A percentile compares a stretch with the other conserved stretches of the same genome.
Conservation (phyloP, 768 basidiomycete species). For the Phlegmacium glaucopus region DNA sequence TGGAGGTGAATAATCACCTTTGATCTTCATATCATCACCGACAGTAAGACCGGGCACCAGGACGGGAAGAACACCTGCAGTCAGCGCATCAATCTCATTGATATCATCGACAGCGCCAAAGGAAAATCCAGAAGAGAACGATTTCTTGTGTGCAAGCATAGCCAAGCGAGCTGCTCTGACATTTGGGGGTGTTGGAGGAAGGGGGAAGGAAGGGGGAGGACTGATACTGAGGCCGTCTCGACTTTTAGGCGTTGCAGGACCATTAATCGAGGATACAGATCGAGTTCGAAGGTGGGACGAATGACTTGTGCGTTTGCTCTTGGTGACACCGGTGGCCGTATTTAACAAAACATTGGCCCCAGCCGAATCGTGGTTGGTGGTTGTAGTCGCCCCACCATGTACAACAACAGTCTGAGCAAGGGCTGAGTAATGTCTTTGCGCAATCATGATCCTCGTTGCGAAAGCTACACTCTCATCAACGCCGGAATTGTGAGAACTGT, state of each 20-base stretch:
- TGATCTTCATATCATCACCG: slow-evolving; percentile 53
- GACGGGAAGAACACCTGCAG: slow-evolving; percentile 64
- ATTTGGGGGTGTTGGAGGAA: slow-evolving; percentile 74
- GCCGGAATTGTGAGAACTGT: slow-evolving; percentile 51
- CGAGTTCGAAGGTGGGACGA: slow-evolving; percentile 58
- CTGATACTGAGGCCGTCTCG: slow-evolving; percentile 37
- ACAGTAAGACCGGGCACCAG: slow-evolving; percentile 65
- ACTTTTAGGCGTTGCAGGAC: slow-evolving; percentile 34
- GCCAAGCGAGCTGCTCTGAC: slow-evolving; percentile 56
- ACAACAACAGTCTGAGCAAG: slow-evolving; percentile 64
- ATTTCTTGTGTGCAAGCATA: slow-evolving; percentile 55
- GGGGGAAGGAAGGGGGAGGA: slow-evolving; percentile 64
- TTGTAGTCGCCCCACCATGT: slow-evolving; percentile 38
- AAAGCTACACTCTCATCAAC: slow-evolving; percentile 48
- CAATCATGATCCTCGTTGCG: slow-evolving; percentile 63
- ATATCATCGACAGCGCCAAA: slow-evolving; percentile 54
- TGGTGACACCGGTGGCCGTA: slow-evolving; percentile 34
- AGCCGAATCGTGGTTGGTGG: slow-evolving; percentile 22
- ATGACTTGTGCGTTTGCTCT: slow-evolving; percentile 25
- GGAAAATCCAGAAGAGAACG: slow-evolving; percentile 61
- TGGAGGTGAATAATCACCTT: slow-evolving; percentile 39
- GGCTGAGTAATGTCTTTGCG: slow-evolving; percentile 69
- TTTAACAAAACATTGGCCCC: slow-evolving; percentile 30
- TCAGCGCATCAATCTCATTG: slow-evolving; percentile 69
- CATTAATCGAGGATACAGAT: slow-evolving; percentile 50